Percentiles rank a stretch among this genome's conserved stretches.
Conservation (phyloP, 306 rosid genomes). For the Cercis canadensis region DNA sequence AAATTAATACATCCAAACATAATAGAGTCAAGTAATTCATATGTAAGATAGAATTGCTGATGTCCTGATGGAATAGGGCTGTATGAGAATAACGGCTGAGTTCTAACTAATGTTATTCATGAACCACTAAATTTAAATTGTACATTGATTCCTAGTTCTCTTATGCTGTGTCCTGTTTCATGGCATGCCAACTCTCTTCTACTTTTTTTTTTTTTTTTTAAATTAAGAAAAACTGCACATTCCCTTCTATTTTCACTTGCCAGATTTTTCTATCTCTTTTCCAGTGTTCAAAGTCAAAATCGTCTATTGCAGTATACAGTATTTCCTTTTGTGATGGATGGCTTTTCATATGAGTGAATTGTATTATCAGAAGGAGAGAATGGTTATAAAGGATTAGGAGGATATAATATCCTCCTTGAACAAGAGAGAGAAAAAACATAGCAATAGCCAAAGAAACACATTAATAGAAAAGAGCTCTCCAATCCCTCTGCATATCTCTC, state of each 20-base stretch:
- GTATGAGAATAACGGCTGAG: neutral
- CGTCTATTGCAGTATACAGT: too few species aligned
- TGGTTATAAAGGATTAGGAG: too few species aligned
- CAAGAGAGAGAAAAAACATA: too few species aligned
- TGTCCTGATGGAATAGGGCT: neutral
- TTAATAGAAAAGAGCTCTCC: too few species aligned
- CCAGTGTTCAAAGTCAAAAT: too few species aligned
- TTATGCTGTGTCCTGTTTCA: slow-evolving; percentile 12
- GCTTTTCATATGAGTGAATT: too few species aligned
- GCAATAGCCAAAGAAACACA: too few species aligned
- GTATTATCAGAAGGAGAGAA: too few species aligned
- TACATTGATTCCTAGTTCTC: neutral
- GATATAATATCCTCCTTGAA: too few species aligned
- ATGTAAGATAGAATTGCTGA: neutral
- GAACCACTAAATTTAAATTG: neutral
- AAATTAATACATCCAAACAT: neutral
- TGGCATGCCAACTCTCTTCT: neutral
- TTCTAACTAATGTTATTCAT: slow-evolving; percentile 10
- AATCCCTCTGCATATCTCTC: too few species aligned
- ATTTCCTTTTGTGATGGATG: too few species aligned
- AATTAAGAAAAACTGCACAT: neutral
- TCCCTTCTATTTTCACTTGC: neutral
- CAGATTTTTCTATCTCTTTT: neutral
- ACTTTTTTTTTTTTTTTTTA: neutral
- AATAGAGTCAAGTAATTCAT: slow-evolving; percentile 16